These are phyloP conservation scores for Nectriaceae sp. DNA, from an alignment of 2,329 filamentous ascomycete genomes.

Conservation along the genomic window DNA sequence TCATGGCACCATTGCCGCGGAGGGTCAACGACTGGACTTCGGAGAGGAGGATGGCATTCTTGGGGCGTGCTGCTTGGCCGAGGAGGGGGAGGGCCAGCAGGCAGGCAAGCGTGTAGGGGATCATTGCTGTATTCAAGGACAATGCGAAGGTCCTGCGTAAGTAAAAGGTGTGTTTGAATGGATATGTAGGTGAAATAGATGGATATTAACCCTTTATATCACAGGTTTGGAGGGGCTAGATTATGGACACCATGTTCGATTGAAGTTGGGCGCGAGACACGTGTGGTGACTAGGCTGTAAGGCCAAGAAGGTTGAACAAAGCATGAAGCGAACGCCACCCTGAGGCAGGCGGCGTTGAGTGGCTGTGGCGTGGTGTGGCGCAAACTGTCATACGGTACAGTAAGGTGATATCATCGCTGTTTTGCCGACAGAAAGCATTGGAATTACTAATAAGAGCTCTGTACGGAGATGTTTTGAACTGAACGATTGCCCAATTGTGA, in stretches of 20 bases:
- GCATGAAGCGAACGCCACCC: too few relatives aligned
- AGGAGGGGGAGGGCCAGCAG: conserved; percentile 28
- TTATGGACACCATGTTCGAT: not conserved
- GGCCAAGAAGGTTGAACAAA: too few relatives aligned
- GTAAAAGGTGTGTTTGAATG: not conserved
- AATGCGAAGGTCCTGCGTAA: not conserved
- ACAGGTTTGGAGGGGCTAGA: too few relatives aligned
- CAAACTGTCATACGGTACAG: too few relatives aligned
- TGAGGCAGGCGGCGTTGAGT: too few relatives aligned
- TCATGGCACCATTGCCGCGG: conserved; percentile 62
- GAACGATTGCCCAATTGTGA: too few relatives aligned
- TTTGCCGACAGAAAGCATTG: too few relatives aligned
- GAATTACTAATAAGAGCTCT: too few relatives aligned
- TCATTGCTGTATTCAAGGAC: conserved; percentile 26
- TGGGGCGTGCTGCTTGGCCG: conserved; percentile 36
- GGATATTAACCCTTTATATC: not conserved
- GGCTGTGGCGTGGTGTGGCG: too few relatives aligned
- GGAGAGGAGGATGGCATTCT: conserved; percentile 58
- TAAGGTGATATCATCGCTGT: too few relatives aligned
- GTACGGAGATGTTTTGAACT: too few relatives aligned
- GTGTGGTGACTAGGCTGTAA: not conserved
- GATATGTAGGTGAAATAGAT: not conserved
- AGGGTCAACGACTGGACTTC: conserved; percentile 78
- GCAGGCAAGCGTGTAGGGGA: conserved; percentile 21
- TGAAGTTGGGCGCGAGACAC: not conserved